Evolutionary conservation across 208 protist species (phyloP).

Genomic region (Vickermania spadyakhi): DNA sequence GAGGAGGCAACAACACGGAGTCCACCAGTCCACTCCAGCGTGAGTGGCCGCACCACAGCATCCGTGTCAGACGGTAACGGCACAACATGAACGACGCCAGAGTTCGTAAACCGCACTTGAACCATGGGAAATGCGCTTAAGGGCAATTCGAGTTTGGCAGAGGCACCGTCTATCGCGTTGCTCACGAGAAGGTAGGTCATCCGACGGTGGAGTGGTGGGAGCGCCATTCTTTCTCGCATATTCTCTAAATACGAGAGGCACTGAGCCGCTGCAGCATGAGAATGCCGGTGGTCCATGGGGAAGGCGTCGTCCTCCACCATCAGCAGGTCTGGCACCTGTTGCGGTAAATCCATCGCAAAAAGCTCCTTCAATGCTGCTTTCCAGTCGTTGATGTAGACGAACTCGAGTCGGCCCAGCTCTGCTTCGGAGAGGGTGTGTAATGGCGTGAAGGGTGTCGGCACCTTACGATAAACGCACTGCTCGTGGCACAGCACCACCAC

Average conservation of each 20-base stretch:
- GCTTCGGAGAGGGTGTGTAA: conserved; percentile 19
- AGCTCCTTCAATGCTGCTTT: conserved; percentile 22
- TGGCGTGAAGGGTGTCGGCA: conserved; percentile 52
- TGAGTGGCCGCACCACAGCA: conserved; percentile 4
- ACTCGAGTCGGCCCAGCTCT: conserved; percentile 39
- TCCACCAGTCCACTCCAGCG: conserved; percentile 28
- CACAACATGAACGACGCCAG: conserved; percentile 32
- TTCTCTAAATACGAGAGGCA: conserved; percentile 23
- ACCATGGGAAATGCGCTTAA: conserved; percentile 43
- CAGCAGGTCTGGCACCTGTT: background rate
- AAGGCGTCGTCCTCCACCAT: background rate
- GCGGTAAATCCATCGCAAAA: conserved; percentile 1
- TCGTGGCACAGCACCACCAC: conserved; percentile 50
- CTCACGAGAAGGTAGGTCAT: conserved; percentile 44
- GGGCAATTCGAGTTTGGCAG: conserved; percentile 16
- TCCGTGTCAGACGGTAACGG: conserved; percentile 12
- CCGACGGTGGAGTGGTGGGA: background rate
- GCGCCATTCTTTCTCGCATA: conserved; percentile 19
- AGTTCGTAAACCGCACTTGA: conserved; percentile 21
- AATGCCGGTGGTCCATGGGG: background rate
- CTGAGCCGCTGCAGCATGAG: background rate
- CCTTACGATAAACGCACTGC: conserved; percentile 28
- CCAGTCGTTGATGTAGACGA: conserved; percentile 38
- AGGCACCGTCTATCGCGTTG: conserved; percentile 13
- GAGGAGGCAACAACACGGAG: too few species aligned